These are phyloP conservation scores for Xylariaceae sp. DNA, from an alignment of 2,329 filamentous ascomycete species.

Conservation along the genomic window DNA sequence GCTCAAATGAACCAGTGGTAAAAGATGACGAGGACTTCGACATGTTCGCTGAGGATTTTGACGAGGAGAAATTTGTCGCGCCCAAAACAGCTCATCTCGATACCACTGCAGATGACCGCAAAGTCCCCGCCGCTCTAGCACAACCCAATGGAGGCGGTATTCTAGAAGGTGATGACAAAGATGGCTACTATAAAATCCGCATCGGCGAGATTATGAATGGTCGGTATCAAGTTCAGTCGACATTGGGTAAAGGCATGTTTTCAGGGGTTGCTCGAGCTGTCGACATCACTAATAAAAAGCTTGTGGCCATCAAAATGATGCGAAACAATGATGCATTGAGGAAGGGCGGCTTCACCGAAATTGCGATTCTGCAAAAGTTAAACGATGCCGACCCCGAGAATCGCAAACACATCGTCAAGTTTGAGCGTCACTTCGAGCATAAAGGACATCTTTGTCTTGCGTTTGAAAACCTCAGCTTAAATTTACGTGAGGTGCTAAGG, in stretches of 20 bases:
- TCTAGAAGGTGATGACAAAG: slow-evolving; percentile 90
- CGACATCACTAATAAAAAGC: slow-evolving; percentile 73
- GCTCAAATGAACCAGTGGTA: slow-evolving; percentile 51
- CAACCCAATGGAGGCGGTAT: slow-evolving; percentile 71
- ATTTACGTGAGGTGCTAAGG: slow-evolving; percentile 90
- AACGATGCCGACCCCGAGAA: slow-evolving; percentile 85
- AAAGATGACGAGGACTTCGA: slow-evolving; percentile 75
- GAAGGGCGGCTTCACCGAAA: slow-evolving; percentile 93
- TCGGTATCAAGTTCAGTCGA: slow-evolving; percentile 86
- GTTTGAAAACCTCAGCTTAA: slow-evolving; percentile 93
- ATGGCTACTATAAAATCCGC: slow-evolving; percentile 96
- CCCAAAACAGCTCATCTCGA: slow-evolving; percentile 51
- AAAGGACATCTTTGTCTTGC: slow-evolving; percentile 95
- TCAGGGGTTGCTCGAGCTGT: slow-evolving; percentile 91
- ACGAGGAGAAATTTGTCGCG: slow-evolving; percentile 68
- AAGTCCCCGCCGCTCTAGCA: slow-evolving; percentile 53
- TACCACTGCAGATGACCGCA: slow-evolving; percentile 49
- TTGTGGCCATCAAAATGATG: slow-evolving; percentile 98
- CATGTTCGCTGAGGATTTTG: slow-evolving; percentile 88
- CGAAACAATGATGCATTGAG: slow-evolving; percentile 92
- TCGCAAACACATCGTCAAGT: slow-evolving; percentile 88
- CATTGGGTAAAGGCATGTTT: slow-evolving; percentile 93
- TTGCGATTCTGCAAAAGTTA: slow-evolving; percentile 88
- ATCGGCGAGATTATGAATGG: slow-evolving; percentile 88
- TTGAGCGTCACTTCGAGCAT: slow-evolving; percentile 88